Conservation (phyloP, 805 yeast genomes). For the Pichia phayaonensis region DNA sequence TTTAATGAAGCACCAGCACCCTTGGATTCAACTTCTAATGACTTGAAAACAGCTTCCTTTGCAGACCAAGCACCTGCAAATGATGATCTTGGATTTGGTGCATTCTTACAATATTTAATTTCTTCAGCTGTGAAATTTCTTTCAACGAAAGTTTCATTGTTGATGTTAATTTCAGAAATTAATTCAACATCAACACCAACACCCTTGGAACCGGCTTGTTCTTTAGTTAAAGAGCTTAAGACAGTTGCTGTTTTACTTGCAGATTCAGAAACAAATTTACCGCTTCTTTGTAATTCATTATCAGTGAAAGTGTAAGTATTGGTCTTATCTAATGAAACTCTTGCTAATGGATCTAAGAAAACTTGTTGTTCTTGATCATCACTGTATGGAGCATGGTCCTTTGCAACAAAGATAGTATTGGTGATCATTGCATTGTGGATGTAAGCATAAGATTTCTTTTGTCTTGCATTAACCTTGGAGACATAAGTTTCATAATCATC, state of each 20-base stretch:
- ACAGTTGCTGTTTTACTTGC: constrained; percentile 59
- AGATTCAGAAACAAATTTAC: constrained; percentile 36
- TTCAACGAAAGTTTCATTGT: constrained; percentile 85
- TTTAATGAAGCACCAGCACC: constrained; percentile 94
- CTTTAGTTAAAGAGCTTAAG: constrained; percentile 46
- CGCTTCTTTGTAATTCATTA: constrained; percentile 41
- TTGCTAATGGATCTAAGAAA: constrained; percentile 92
- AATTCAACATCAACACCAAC: constrained; percentile 98
- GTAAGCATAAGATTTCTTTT: constrained; percentile 86
- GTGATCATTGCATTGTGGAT: constrained; percentile 91
- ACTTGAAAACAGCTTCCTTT: constrained; percentile 97
- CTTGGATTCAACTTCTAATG: constrained; percentile 76
- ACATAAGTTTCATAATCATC: constrained; percentile 65
- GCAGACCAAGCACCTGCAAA: constrained; percentile 99
- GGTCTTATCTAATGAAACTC: constrained; percentile 40
- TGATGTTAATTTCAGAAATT: constrained; percentile 69
- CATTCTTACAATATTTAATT: constrained; percentile 63
- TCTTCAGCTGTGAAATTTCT: constrained; percentile 86
- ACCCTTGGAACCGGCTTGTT: constrained; percentile 40
- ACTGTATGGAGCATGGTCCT: constrained; percentile 87
- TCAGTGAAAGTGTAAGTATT: constrained; percentile 39
- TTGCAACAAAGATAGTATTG: constrained; percentile 86
- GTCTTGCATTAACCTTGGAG: constrained; percentile 66
- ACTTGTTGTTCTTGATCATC: constrained; percentile 85
- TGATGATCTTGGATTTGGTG: constrained; percentile 80